phyloP scores from a whole-genome alignment of 1,284 basidiomycete genomes.

The Sporisorium sorghi region DNA sequence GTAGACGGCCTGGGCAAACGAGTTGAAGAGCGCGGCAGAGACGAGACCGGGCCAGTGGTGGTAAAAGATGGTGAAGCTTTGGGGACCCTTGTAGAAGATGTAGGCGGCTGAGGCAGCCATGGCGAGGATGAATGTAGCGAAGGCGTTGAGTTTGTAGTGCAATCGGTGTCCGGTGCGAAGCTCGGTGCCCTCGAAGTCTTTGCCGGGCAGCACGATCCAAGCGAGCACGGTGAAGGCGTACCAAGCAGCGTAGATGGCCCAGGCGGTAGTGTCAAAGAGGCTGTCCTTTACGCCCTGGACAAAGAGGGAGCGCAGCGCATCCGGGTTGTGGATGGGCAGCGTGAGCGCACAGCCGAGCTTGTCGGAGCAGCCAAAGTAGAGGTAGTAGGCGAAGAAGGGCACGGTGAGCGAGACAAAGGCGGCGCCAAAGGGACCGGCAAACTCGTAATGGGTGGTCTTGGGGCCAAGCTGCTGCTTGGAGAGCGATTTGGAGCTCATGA shows the following conservation, averaged over 20 bases:
- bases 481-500: conserved; percentile 43
- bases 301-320: conserved; percentile 39
- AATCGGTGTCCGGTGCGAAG: conserved; percentile 82
- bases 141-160: conserved; percentile 94
- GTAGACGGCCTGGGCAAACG: conserved; percentile 75
- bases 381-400: conserved; percentile 80
- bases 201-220: conserved; percentile 88
- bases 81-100: conserved; percentile 79
- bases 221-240: conserved; percentile 85
- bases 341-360: conserved; percentile 58
- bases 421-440: conserved; percentile 85
- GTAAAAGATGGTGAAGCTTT: conserved; percentile 87
- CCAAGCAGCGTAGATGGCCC: conserved; percentile 85
- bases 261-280: conserved; percentile 83
- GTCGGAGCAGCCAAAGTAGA: conserved; percentile 89
- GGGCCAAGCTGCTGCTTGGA: conserved; percentile 70
- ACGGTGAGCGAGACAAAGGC: conserved; percentile 79
- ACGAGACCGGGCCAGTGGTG: conserved; percentile 91
- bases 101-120: conserved; percentile 75
- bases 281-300: conserved; percentile 48
- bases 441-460: conserved; percentile 78
- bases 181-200: conserved; percentile 81
- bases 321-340: conserved; percentile 49
- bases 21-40: conserved; percentile 85
- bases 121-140: conserved; percentile 79